Percentiles rank a stretch among this genome's conserved stretches.
Evolutionary conservation across 805 yeast species (phyloP).

Genomic region (Danielia reshetovae): DNA sequence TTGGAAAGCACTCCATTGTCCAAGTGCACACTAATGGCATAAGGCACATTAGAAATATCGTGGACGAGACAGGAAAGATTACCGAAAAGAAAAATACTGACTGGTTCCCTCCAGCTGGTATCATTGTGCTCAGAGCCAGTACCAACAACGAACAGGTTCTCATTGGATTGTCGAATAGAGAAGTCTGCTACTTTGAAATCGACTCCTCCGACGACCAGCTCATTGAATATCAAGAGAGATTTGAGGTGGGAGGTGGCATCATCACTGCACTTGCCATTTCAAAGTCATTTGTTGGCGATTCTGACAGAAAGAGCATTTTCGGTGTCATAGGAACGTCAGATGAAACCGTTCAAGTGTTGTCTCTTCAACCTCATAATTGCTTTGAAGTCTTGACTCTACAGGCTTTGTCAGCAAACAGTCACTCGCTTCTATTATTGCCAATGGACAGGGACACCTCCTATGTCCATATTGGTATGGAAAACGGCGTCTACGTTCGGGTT

Average conservation of each 20-base stretch:
- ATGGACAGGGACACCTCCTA: slow-evolving; percentile 20
- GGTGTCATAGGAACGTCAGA: slow-evolving; percentile 73
- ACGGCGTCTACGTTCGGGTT: slow-evolving; percentile 74
- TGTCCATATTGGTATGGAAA: slow-evolving; percentile 77
- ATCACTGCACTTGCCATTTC: slow-evolving; percentile 45
- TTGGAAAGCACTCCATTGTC: slow-evolving; percentile 59
- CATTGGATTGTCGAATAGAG: slow-evolving; percentile 67
- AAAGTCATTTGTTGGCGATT: slow-evolving; percentile 47
- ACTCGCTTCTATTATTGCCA: slow-evolving; percentile 23
- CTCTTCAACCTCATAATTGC: slow-evolving; percentile 56
- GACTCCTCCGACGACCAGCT: slow-evolving; percentile 56
- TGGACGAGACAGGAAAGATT: slow-evolving; percentile 6
- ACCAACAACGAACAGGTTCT: slow-evolving; percentile 66
- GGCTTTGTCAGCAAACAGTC: slow-evolving; percentile 49
- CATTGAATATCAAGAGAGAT: slow-evolving; percentile 63
- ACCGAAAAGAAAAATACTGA: slow-evolving; percentile 30
- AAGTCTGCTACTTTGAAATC: slow-evolving; percentile 78
- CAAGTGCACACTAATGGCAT: slow-evolving; percentile 75
- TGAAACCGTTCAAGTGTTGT: slow-evolving; percentile 62
- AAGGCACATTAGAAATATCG: slow-evolving; percentile 40
- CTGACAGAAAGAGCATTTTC: slow-evolving; percentile 44
- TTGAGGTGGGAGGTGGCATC: slow-evolving; percentile 47
- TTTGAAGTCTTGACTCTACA: slow-evolving; percentile 63
- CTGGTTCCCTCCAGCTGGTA: slow-evolving; percentile 85
- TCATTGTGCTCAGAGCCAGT: slow-evolving; percentile 54